Evolutionary conservation across 2,329 filamentous ascomycete genomes (phyloP).

Genomic region (Botryotinia convoluta): DNA sequence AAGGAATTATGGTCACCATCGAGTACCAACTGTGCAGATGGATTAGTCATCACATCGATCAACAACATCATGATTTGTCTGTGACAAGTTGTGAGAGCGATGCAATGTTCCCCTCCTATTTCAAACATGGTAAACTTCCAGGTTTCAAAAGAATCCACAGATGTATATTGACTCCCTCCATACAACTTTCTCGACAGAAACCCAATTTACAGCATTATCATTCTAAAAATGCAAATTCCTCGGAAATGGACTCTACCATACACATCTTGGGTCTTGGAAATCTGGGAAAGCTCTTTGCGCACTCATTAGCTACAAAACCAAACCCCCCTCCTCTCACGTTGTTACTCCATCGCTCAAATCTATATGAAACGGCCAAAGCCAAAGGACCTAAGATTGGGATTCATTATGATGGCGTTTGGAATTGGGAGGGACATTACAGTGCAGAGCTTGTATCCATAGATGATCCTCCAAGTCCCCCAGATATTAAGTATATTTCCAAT

Average conservation of each 20-base stretch:
- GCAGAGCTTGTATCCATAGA: slow-evolving; percentile 22
- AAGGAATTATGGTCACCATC: not conserved
- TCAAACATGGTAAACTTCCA: not conserved
- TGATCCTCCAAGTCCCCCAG: not conserved
- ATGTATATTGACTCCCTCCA: not conserved
- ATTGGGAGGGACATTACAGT: slow-evolving; percentile 28
- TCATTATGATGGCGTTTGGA: slow-evolving; percentile 27
- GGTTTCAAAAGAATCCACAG: not conserved
- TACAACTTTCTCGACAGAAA: not conserved
- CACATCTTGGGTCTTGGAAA: slow-evolving; percentile 80
- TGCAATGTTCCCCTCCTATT: not conserved
- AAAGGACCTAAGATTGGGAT: slow-evolving; percentile 27
- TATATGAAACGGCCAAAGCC: slow-evolving; percentile 48
- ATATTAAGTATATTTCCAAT: slow-evolving; percentile 44
- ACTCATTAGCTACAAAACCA: slow-evolving; percentile 55
- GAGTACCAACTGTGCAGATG: not conserved
- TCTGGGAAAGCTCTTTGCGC: slow-evolving; percentile 75
- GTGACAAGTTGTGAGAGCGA: not conserved
- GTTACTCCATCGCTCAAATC: slow-evolving; percentile 63
- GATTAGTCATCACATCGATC: not conserved
- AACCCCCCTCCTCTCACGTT: slow-evolving; percentile 73
- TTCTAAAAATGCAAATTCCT: not conserved
- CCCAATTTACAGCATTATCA: not conserved
- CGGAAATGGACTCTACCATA: slow-evolving; percentile 43
- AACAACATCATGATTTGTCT: not conserved